A percentile compares a stretch with the other conserved stretches of the same genome.
phyloP scores from a whole-genome alignment of 306 rosid genomes.

The Datisca glomerata region DNA sequence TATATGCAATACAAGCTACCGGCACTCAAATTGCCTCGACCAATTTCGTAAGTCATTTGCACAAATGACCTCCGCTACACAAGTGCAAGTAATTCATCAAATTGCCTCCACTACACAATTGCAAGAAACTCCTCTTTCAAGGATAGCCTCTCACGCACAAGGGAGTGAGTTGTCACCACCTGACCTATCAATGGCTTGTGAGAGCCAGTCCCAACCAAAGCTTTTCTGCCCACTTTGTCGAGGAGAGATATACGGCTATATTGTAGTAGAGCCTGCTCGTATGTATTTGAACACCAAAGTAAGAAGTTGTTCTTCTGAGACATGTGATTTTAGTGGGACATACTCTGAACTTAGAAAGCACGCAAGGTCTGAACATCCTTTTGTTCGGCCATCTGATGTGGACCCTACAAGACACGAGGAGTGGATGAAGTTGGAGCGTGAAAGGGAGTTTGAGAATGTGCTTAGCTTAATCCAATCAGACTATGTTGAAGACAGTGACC shows the following conservation, averaged over 20 bases:
- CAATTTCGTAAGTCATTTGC: no score
- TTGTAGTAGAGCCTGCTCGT: constrained; percentile 51
- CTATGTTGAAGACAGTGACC: constrained; percentile 18
- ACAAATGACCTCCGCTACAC: no score
- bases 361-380: constrained; percentile 72
- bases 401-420: constrained; percentile 41
- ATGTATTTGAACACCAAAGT: constrained; percentile 42
- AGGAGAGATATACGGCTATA: constrained; percentile 62
- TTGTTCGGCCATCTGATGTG: constrained; percentile 57
- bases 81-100: no score
- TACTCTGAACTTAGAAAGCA: constrained; percentile 72
- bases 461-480: constrained; percentile 40
- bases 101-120: constrained; percentile 34
- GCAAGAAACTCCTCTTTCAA: constrained; percentile 40
- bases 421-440: constrained; percentile 62
- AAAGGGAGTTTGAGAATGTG: constrained; percentile 46
- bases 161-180: constrained; percentile 24
- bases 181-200: constrained; percentile 19
- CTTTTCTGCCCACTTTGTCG: constrained; percentile 77
- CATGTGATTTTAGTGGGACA: constrained; percentile 49
- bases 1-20: constrained; percentile 75
- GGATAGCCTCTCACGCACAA: constrained; percentile 22
- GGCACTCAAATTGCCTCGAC: constrained; percentile 84
- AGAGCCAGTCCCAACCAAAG: constrained; percentile 26
- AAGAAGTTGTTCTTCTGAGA: constrained; percentile 70